These are phyloP conservation scores for Suillus tomentosus DNA, from an alignment of 768 basidiomycete genomes.

Conservation along the genomic window DNA sequence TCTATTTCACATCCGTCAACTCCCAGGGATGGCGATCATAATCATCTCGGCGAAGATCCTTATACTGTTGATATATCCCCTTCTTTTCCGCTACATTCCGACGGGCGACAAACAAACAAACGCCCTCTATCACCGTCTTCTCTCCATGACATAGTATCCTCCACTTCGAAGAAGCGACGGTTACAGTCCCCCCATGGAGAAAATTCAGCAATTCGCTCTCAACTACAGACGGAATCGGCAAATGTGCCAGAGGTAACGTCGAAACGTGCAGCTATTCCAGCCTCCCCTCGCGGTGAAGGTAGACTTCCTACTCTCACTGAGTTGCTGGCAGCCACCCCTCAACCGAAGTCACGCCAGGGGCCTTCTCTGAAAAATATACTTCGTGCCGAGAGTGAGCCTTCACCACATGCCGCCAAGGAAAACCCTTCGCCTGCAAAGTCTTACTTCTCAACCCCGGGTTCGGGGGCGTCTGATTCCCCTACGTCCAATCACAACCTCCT, in stretches of 20 bases:
- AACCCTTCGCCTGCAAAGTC: conserved; percentile 37
- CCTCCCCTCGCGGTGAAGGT: conserved; percentile 11
- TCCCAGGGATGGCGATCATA: conserved; percentile 20
- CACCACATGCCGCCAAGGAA: conserved; percentile 12
- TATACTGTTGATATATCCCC: conserved; percentile 17
- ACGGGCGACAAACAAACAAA: conserved; percentile 25
- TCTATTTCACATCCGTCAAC: conserved; percentile 30
- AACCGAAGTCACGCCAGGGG: background rate
- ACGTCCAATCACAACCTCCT: conserved; percentile 26
- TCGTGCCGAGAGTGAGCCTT: conserved; percentile 1
- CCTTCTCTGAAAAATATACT: conserved; percentile 1
- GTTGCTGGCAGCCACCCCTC: conserved; percentile 1
- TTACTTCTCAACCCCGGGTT: conserved; percentile 41
- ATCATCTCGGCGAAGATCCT: conserved; percentile 10
- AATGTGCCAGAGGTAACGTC: conserved; percentile 21
- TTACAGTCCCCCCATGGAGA: conserved; percentile 9
- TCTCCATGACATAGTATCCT: conserved; percentile 24
- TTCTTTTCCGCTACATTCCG: conserved; percentile 20
- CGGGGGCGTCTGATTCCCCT: conserved; percentile 31
- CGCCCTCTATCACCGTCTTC: conserved; percentile 32
- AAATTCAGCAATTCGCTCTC: conserved; percentile 5
- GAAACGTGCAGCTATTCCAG: background rate
- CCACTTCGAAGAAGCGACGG: conserved; percentile 24
- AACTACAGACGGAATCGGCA: conserved; percentile 8
- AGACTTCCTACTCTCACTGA: conserved; percentile 5